phyloP scores from a whole-genome alignment of 805 yeast species.

The Candida chauliodis region DNA sequence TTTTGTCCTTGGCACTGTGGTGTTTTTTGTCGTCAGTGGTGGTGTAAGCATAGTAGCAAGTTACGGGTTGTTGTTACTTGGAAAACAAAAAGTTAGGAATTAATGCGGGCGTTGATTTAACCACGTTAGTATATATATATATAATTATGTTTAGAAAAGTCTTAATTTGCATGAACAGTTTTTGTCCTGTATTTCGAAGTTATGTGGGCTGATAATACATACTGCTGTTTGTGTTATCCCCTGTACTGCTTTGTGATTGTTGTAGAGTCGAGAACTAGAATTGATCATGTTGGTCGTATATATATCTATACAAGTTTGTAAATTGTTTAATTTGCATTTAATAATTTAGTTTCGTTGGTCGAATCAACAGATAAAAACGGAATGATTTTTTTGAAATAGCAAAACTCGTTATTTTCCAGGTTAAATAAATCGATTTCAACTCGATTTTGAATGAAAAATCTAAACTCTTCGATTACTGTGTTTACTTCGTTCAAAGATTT shows the following conservation, averaged over 20 bases:
- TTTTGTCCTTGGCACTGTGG: slow-evolving; percentile 31
- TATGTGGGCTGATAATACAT: too few species aligned
- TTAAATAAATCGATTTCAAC: slow-evolving; percentile 27
- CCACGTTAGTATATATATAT: too few species aligned
- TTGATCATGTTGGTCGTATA: background rate
- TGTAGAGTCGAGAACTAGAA: too few species aligned
- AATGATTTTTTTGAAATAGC: slow-evolving; percentile 33
- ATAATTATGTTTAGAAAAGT: too few species aligned
- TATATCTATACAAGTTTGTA: background rate
- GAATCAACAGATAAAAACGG: slow-evolving; percentile 39
- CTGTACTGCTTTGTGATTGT: too few species aligned
- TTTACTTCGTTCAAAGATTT: slow-evolving; percentile 53
- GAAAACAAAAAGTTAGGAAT: background rate
- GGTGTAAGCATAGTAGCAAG: slow-evolving; percentile 23
- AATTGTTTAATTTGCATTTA: slow-evolving; percentile 26
- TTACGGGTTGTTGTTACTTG: slow-evolving; percentile 5
- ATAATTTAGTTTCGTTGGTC: slow-evolving; percentile 24
- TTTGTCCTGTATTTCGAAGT: too few species aligned
- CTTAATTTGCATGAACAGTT: too few species aligned
- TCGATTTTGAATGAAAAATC: slow-evolving; percentile 30
- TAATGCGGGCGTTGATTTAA: slow-evolving; percentile 1
- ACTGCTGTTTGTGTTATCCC: too few species aligned
- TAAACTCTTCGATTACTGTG: slow-evolving; percentile 43
- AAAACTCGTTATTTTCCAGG: slow-evolving; percentile 23
- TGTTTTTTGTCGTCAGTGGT: slow-evolving; percentile 37